Evolutionary conservation across 352 stramenopile species (phyloP).

Genomic region (Phytophthora ramorum): DNA sequence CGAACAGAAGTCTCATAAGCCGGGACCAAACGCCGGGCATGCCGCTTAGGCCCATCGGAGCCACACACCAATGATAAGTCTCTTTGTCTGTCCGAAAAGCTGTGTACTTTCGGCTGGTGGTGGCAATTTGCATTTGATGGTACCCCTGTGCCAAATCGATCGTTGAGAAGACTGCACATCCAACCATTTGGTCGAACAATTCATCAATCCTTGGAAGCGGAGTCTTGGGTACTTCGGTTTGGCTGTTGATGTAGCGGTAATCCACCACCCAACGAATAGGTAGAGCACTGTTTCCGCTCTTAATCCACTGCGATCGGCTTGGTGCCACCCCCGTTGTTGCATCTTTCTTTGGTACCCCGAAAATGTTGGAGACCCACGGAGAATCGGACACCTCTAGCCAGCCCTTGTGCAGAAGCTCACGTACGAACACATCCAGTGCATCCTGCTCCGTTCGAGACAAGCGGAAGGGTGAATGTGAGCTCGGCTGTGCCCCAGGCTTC

Average conservation of each 20-base stretch:
- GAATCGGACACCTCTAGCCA: slow-evolving; percentile 22
- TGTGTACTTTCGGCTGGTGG: slow-evolving; percentile 19
- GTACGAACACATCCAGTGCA: slow-evolving; percentile 13
- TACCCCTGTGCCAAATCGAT: slow-evolving; percentile 36
- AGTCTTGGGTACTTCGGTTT: slow-evolving; percentile 16
- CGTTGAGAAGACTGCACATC: slow-evolving; percentile 7
- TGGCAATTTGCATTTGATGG: slow-evolving; percentile 30
- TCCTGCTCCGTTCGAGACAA: slow-evolving; percentile 15
- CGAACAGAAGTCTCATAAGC: not conserved
- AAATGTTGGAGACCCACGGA: slow-evolving; percentile 27
- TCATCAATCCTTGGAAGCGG: slow-evolving; percentile 14
- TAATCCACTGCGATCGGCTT: not conserved
- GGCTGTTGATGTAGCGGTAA: slow-evolving; percentile 23
- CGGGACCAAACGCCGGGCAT: slow-evolving; percentile 16
- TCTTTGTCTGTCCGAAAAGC: slow-evolving; percentile 38
- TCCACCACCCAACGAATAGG: slow-evolving; percentile 22
- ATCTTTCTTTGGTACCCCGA: slow-evolving; percentile 22
- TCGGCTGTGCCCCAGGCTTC: slow-evolving; percentile 15
- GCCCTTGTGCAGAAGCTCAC: slow-evolving; percentile 8
- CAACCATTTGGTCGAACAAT: slow-evolving; percentile 21
- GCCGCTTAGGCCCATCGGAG: slow-evolving; percentile 36
- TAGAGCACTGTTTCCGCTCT: not conserved
- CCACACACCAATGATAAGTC: slow-evolving; percentile 44
- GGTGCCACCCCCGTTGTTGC: not conserved
- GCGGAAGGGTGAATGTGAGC: slow-evolving; percentile 8